Conservation (phyloP, 2,329 filamentous ascomycete species). For the Claviceps capensis region DNA sequence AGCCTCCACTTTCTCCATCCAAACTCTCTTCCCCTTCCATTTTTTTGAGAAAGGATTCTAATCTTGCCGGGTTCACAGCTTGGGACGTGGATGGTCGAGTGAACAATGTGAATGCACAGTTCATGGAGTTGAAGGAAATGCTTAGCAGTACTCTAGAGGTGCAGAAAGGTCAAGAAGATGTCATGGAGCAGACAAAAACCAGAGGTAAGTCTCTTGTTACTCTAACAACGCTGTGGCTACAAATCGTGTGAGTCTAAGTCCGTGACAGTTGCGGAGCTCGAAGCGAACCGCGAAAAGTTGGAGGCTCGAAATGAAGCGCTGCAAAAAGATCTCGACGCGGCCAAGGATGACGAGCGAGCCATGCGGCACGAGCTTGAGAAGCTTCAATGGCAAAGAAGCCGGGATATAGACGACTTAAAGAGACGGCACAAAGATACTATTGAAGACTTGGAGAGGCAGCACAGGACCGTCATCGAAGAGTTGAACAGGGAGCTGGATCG, state of each 20-base stretch:
- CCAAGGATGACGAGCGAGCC: constrained; percentile 22
- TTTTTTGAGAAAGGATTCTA: constrained; percentile 64
- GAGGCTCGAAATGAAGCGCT: constrained; percentile 35
- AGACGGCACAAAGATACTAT: constrained; percentile 21
- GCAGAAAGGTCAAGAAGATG: constrained; percentile 57
- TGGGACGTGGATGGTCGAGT: constrained; percentile 72
- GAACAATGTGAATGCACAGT: constrained; percentile 62
- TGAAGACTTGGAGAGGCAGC: constrained; percentile 23
- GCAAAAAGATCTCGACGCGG: constrained; percentile 46
- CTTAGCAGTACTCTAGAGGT: constrained; percentile 57
- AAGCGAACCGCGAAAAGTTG: constrained; percentile 32
- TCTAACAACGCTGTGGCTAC: not conserved
- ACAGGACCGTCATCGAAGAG: constrained; percentile 19
- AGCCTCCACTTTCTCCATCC: constrained; percentile 22
- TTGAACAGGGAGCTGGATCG: constrained; percentile 31
- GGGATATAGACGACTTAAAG: constrained; percentile 41
- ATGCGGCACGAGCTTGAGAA: constrained; percentile 23
- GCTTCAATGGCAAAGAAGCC: constrained; percentile 21
- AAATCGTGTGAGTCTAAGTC: constrained; percentile 3
- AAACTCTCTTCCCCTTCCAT: constrained; percentile 32
- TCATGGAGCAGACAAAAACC: constrained; percentile 58
- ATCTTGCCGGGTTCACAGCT: constrained; percentile 48
- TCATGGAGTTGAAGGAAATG: constrained; percentile 56
- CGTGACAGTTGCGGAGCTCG: constrained; percentile 31
- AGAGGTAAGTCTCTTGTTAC: constrained; percentile 41